Evolutionary conservation across 495 filamentous ascomycete species (phyloP).

Genomic region (Neurospora sp.): DNA sequence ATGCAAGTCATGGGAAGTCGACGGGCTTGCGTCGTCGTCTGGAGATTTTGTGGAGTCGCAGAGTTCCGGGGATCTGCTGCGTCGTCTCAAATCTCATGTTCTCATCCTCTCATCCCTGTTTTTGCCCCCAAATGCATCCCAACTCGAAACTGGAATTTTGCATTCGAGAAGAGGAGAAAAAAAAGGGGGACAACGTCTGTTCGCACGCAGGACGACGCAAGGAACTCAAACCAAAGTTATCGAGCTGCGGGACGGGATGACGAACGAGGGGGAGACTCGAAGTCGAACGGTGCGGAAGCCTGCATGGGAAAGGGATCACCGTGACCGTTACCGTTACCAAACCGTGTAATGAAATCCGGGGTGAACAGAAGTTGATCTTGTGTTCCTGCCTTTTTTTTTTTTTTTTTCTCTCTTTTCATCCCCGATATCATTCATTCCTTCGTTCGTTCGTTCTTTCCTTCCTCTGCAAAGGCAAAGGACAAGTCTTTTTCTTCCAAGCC

Average conservation of each 20-base stretch:
- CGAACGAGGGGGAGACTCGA: neutral
- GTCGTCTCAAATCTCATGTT: neutral
- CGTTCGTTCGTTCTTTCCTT: neutral
- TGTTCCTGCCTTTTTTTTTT: neutral
- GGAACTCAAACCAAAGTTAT: neutral
- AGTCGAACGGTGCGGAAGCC: neutral
- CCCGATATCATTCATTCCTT: neutral
- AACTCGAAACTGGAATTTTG: neutral
- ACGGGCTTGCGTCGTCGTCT: neutral
- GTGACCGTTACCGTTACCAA: neutral
- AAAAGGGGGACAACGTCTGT: neutral
- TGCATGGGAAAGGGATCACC: neutral
- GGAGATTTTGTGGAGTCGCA: neutral
- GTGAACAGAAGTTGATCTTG: neutral
- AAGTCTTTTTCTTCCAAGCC: neutral
- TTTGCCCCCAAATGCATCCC: neutral
- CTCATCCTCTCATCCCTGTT: neutral
- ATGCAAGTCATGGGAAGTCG: neutral
- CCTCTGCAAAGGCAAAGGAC: neutral
- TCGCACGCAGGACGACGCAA: neutral
- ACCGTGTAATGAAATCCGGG: neutral
- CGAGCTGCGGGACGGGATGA: neutral
- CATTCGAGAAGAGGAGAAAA: neutral
- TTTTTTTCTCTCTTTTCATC: neutral
- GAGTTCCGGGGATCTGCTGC: neutral